phyloP scores from a whole-genome alignment of 164 flowering plant genomes.

The Magnolia sinica region DNA sequence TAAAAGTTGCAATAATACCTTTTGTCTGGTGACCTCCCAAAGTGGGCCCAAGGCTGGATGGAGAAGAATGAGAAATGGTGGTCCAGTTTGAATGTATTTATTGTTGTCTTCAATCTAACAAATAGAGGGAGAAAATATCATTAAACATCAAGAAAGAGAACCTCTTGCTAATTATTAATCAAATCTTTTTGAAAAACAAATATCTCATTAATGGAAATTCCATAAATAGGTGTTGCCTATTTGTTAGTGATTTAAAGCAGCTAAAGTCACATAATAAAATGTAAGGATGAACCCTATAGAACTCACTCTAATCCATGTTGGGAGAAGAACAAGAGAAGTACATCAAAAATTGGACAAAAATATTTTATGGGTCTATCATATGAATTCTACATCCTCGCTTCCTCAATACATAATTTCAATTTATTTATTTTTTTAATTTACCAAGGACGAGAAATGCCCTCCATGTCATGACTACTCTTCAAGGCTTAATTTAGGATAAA shows the following conservation, averaged over 20 bases:
- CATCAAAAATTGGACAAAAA: too few relatives aligned
- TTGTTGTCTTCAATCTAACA: conserved; percentile 67
- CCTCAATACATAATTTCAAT: too few relatives aligned
- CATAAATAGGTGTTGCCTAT: background rate
- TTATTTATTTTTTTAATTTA: too few relatives aligned
- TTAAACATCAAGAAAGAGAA: background rate
- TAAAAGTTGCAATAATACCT: conserved; percentile 34
- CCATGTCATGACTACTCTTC: background rate
- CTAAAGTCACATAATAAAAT: background rate
- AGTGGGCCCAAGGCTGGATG: conserved; percentile 97
- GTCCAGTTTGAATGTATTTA: conserved; percentile 62
- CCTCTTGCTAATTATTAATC: background rate
- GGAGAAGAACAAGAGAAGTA: background rate
- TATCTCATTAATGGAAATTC: background rate
- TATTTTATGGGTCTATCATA: too few relatives aligned
- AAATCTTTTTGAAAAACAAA: background rate
- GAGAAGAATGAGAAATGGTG: conserved; percentile 80
- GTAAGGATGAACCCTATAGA: background rate
- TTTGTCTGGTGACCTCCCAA: conserved; percentile 92
- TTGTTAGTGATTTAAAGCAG: background rate
- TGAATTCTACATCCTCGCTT: too few relatives aligned
- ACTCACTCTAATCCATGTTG: background rate
- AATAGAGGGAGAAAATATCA: background rate
- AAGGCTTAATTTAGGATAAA: background rate
- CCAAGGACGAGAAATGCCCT: too few relatives aligned